Base-by-base conservation (phyloP, 495 filamentous ascomycete species). In the Podospora pseudocomata region DNA sequence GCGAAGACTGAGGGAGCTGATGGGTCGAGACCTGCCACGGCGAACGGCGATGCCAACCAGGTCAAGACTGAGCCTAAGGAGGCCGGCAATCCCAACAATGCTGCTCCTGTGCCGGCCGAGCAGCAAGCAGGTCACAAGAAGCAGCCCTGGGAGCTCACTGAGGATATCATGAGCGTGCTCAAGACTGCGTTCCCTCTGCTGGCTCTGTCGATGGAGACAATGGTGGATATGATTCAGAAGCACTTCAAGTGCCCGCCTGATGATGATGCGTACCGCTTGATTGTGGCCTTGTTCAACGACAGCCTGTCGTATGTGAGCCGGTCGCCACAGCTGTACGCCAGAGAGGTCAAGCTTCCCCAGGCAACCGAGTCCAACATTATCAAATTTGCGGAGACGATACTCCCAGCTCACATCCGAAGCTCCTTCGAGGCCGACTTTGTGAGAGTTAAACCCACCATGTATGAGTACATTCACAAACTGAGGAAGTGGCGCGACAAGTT, bases 221-320 rank as follows among this genome's bases (percentile, higher is more conserved):
- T 99, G 94, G 93, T 97, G 34, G 96, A 99, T 74, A 93, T 97
- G 79, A 97, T 98, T 70, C 88, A 91, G 78, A 97, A 97, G 84
- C 90, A 98, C 79, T 98, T 98, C 86, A 98, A 97, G 76, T 97
- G 94, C 74, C 94, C 94, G 30, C 94, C 94, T 0, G 96, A 99
- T 72, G 96, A 99, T 75, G 96, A 99, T 80, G 96, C 96, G 6
- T 98, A 97, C 76, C 88, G 96, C 19, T 84, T 99, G n/a, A 98
- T 99, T 66, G 93, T 97, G 32, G 96, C 96, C 16, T 86, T 99
- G 15, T 86, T 99, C 16, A 98, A 97, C 75, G 96, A 99, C 78
- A 96, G 90, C 2, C 76, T 99, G 67, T 83, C 88, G 66, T 97
- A 96, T 73, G 91, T 97, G 28, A 91, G 92, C 68, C 90, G 95